Conservation (phyloP, 164 flowering plant genomes). For the Tetrastigma voinierianum region DNA sequence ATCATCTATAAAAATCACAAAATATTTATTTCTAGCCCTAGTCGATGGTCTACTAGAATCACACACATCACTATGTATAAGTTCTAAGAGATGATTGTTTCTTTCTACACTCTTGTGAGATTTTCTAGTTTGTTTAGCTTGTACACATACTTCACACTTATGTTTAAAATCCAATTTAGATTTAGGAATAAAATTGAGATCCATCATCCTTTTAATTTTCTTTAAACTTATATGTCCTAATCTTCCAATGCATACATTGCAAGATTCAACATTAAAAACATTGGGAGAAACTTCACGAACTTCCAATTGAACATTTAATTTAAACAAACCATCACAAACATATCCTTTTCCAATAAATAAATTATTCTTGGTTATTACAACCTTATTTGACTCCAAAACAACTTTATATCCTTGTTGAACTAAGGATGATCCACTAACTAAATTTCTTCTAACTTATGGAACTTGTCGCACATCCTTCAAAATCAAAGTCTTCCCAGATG, state of each 20-base stretch:
- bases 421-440: constrained; percentile 4
- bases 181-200: neutral
- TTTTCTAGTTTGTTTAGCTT: neutral
- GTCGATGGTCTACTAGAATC: neutral
- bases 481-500: too few relatives aligned
- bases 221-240: constrained; percentile 2
- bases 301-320: neutral
- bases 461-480: neutral
- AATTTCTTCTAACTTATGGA: neutral
- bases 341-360: constrained; percentile 13
- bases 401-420: constrained; percentile 2
- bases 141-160: neutral
- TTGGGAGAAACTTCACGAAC: neutral
- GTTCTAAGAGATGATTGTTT: neutral
- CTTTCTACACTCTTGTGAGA: neutral
- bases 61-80: neutral
- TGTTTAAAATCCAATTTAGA: neutral
- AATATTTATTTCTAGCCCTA: neutral
- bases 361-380: constrained; percentile 8
- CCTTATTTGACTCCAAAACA: neutral
- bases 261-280: neutral
- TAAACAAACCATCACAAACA: constrained; percentile 6
- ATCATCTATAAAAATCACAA: neutral
- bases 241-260: neutral
- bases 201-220: neutral